Base-by-base conservation (phyloP, 2,329 filamentous ascomycete species). In the Xylariaceae sp. region DNA sequence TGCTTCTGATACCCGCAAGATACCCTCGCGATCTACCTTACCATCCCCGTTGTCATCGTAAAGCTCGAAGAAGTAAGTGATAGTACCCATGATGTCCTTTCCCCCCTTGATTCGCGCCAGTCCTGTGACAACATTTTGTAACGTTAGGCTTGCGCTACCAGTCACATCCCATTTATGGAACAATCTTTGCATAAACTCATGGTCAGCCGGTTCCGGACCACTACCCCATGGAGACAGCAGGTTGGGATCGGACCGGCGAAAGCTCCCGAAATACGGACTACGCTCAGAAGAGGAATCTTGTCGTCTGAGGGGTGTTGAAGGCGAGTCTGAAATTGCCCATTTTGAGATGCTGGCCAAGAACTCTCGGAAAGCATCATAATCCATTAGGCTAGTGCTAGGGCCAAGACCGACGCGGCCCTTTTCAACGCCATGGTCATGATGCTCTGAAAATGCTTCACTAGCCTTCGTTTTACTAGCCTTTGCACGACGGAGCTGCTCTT, bases 31-130 rank as follows among this genome's bases (percentile, higher is more conserved):
- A 66, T 97, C 94, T 5, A 99, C 92, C 63, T 84, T 90, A 22
- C 94, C 94, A 67, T 96, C 91, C 1, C 85, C 82, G 64, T 92
- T 87, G 61, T 99, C 92, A 67, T 99, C 94, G 69, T 97, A 96
- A 0, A 99, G 81, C 65, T 96, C 89, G 64, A 99, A 99, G 71
- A 99, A 97, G 72, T 97, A 97, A 56, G 86, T 94, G 66, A 99
- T 97, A 54, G 89, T 94, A 29, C 89, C 89, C 92, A 99, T 96
- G 61, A 99, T 96, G 70, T 99, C 94, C 44, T 87, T 86, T 51
- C 88, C 91, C 8, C 94, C 92, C 70, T 96, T 97, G 66, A 99
- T 89, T 13, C 88, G 84, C 1, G 92, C 92, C 43, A 99, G 77
- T 0, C 94, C 94, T 16, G 87, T 87, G 5, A 97, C 94, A 2